Evolutionary conservation across 371 early-diverging fungal genomes (phyloP), one percentile per base, ranked within the genome.

Genomic region (Aphelidium insulamus): DNA sequence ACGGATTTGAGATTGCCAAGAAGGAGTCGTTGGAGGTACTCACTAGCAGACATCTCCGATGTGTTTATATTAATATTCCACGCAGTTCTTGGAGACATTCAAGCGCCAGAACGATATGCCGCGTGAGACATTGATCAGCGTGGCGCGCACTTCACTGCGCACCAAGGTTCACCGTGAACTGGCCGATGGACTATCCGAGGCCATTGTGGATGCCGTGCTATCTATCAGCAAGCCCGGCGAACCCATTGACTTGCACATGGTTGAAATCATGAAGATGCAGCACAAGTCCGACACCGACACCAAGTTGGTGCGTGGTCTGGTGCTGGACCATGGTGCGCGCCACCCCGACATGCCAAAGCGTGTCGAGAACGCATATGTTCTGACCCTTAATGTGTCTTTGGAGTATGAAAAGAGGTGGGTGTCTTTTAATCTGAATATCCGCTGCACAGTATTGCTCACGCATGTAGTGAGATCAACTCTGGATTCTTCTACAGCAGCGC

Each of bases 241-340:
- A 24, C 86, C 87, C 11, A 86, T 94, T 41, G 98, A 99, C 56
- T 60, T 97, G 40, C 92, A 97, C 48, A 99, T 99, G 99, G 86
- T 99, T 3, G 99, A 99, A 57, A 81, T 97, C 39, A 92, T 99
- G 84, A 97, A 95, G 64, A 98, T 99, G 99, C 74, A 76, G 63
- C 95, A 94, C 62, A 85, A 85, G 47, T 77, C 77, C 28, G 90
- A 88, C 21, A 79, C 73, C 20, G 98, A 99, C 48, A 83, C 94
- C 20, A 59, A 76, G 19, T 65, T 97, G 22, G 75, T 99, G 27
- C 75, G 85, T 43, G 99, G 99, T 30, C 67, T 99, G 26, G 99
- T 99, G 17, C 58, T 99, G 54, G 99, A 99, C 59, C 99, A 99
- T 55, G 98, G 97, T 35, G 95, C 94, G 20, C 72, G 99, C 44